Percentiles rank a stretch among this genome's conserved stretches.
Conservation (phyloP, 768 basidiomycete genomes). For the Candolleomyces eurysporus region DNA sequence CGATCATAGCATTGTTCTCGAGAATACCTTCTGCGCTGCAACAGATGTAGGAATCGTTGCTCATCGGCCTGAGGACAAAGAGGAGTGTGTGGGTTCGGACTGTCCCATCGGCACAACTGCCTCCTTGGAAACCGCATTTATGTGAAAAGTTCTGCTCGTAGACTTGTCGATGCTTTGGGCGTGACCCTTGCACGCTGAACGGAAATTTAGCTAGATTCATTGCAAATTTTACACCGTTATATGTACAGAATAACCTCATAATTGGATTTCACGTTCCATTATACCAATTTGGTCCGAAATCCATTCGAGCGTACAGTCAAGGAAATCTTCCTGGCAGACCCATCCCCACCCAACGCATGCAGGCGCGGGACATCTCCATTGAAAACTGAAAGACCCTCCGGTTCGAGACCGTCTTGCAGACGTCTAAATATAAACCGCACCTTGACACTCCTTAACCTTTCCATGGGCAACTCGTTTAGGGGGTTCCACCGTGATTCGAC, state of each 20-base stretch:
- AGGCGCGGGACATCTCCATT: neutral
- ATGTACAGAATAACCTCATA: too few species aligned
- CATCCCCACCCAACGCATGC: neutral
- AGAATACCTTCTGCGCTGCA: constrained; percentile 40
- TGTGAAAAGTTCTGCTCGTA: neutral
- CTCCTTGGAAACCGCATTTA: neutral
- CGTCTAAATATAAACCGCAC: too few species aligned
- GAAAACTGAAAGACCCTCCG: neutral
- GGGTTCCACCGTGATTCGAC: too few species aligned
- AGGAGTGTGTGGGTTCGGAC: neutral
- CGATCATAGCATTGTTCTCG: constrained; percentile 14
- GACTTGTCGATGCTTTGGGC: too few species aligned
- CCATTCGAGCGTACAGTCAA: too few species aligned
- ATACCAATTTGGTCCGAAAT: too few species aligned
- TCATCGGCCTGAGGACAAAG: neutral
- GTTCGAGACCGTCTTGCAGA: neutral
- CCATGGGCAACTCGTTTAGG: too few species aligned
- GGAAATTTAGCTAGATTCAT: too few species aligned
- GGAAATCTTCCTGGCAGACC: neutral
- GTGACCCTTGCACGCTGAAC: too few species aligned
- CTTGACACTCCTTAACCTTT: neutral
- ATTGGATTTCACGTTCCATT: too few species aligned
- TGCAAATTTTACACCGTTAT: too few species aligned
- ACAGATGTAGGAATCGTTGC: constrained; percentile 34
- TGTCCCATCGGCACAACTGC: constrained; percentile 1